Evolutionary conservation across 1,284 basidiomycete genomes (phyloP).

Genomic region (Cerrena zonata): DNA sequence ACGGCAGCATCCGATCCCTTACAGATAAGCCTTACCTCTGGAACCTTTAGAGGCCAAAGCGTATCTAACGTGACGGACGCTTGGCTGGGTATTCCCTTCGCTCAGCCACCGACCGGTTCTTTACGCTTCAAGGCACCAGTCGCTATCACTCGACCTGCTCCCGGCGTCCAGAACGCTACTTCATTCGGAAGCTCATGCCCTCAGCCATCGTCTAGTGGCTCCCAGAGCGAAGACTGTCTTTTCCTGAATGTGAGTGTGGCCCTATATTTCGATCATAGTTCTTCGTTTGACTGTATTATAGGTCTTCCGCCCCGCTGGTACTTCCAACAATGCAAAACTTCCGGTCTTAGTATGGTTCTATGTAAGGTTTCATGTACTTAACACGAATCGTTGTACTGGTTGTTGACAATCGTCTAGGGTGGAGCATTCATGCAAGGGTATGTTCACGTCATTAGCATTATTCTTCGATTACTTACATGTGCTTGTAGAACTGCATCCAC

Average conservation of each 20-base stretch:
- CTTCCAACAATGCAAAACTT: slow-evolving; percentile 29
- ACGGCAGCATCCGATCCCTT: slow-evolving; percentile 14
- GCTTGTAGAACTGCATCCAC: slow-evolving; percentile 36
- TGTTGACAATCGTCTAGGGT: slow-evolving; percentile 34
- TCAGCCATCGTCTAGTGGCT: slow-evolving; percentile 40
- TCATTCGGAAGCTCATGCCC: slow-evolving; percentile 54
- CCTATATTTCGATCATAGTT: too few relatives aligned
- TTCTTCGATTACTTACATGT: neutral
- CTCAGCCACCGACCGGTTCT: slow-evolving; percentile 48
- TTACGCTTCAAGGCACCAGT: slow-evolving; percentile 58
- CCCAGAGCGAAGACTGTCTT: slow-evolving; percentile 51
- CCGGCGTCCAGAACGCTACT: slow-evolving; percentile 38
- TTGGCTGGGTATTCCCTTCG: slow-evolving; percentile 66
- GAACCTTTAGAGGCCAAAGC: slow-evolving; percentile 41
- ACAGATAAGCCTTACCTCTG: slow-evolving; percentile 35
- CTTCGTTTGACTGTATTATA: slow-evolving; percentile 12
- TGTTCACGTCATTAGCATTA: slow-evolving; percentile 1
- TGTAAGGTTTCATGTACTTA: slow-evolving; percentile 28
- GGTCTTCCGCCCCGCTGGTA: slow-evolving; percentile 40
- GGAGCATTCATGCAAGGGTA: slow-evolving; percentile 46
- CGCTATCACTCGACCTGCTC: slow-evolving; percentile 34
- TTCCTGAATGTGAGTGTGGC: slow-evolving; percentile 40
- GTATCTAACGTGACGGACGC: slow-evolving; percentile 39
- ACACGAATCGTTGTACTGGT: neutral
- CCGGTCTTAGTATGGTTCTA: slow-evolving; percentile 52